Conservation (phyloP, 129 eudicot genomes). For the Helianthus tuberosus region DNA sequence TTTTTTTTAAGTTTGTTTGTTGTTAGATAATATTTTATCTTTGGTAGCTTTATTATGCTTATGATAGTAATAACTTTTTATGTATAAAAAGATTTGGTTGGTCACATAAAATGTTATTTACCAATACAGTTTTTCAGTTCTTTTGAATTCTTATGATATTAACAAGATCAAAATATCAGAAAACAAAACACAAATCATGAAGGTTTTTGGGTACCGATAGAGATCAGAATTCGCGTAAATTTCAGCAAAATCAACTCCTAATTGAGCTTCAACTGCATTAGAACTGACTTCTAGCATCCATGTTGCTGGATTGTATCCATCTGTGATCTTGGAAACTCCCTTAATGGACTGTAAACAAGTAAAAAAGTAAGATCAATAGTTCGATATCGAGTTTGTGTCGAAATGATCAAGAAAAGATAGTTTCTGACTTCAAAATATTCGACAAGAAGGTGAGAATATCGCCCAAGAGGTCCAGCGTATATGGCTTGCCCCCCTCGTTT, state of each 20-base stretch:
- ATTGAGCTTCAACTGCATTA: constrained; percentile 52
- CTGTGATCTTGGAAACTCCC: constrained; percentile 71
- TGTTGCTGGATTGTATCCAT: constrained; percentile 80
- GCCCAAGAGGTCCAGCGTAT: constrained; percentile 73
- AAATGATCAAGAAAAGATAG: constrained; percentile 7
- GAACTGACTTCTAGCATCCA: constrained; percentile 85
- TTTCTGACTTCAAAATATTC: constrained; percentile 67
- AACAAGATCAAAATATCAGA: neutral
- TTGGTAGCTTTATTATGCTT: too few species aligned
- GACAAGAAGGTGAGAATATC: constrained; percentile 54
- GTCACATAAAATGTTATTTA: too few species aligned
- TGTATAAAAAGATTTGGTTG: too few species aligned
- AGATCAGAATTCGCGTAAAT: constrained; percentile 57
- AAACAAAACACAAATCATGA: neutral
- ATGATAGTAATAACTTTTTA: too few species aligned
- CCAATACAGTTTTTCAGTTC: too few species aligned
- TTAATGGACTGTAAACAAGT: constrained; percentile 42
- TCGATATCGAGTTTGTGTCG: neutral
- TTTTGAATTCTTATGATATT: neutral
- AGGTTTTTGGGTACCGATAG: constrained; percentile 39
- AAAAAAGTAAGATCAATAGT: neutral
- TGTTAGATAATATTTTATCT: too few species aligned
- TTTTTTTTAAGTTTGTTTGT: too few species aligned
- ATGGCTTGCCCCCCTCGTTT: constrained; percentile 82
- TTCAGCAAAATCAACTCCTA: constrained; percentile 65